phyloP scores from a whole-genome alignment of 805 yeast species.

The Starmerella scarabaei region DNA sequence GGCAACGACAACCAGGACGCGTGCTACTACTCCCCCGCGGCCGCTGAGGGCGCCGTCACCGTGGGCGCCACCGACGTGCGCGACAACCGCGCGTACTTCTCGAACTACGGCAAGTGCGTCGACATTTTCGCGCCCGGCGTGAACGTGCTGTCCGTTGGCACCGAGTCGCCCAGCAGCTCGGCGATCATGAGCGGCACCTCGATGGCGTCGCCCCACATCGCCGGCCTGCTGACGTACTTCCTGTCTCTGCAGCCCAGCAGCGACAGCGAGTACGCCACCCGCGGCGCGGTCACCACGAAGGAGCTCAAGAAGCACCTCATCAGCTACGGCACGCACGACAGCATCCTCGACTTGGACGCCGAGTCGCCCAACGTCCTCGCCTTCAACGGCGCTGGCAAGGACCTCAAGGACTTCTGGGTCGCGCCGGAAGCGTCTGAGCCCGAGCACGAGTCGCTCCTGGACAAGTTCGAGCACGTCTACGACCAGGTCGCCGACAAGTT shows the following conservation, averaged over 20 bases:
- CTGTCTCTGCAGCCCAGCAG: conserved; percentile 68
- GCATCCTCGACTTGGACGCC: conserved; percentile 34
- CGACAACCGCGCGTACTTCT: conserved; percentile 87
- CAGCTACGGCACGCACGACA: conserved; percentile 38
- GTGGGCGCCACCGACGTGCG: conserved; percentile 90
- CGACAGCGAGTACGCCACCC: conserved; percentile 37
- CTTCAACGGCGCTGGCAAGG: conserved; percentile 48
- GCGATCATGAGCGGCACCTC: conserved; percentile 69
- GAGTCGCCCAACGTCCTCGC: conserved; percentile 47
- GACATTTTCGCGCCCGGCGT: conserved; percentile 96
- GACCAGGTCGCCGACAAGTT: conserved; percentile 8
- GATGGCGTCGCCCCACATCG: conserved; percentile 95
- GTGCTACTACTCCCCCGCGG: conserved; percentile 83
- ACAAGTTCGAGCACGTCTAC: conserved; percentile 4
- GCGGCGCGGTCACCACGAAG: conserved; percentile 37
- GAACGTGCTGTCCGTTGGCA: conserved; percentile 51
- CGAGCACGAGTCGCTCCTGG: conserved; percentile 5
- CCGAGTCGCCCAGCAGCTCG: conserved; percentile 23
- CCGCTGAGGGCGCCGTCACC: conserved; percentile 47
- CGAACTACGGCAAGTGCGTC: conserved; percentile 91
- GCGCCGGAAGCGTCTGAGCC: conserved; percentile 4
- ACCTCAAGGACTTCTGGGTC: conserved; percentile 40
- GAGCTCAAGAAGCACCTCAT: conserved; percentile 42
- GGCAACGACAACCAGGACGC: conserved; percentile 93
- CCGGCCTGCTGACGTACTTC: conserved; percentile 82